phyloP scores from a whole-genome alignment of 2,329 filamentous ascomycete genomes.

The Cercospora nicotianae region DNA sequence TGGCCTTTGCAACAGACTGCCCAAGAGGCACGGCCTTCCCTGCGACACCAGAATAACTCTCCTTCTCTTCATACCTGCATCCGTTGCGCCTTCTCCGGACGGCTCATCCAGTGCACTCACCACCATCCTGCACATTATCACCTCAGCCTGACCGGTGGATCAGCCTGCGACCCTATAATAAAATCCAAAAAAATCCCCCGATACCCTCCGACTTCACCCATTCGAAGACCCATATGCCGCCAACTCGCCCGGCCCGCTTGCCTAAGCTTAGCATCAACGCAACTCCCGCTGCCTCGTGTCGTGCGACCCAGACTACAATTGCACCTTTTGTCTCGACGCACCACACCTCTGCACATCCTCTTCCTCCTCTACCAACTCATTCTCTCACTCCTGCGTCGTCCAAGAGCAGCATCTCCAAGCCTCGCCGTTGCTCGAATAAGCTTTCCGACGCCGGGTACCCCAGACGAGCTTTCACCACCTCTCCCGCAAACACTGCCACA shows the following conservation, averaged over 20 bases:
- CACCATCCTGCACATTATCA: background rate
- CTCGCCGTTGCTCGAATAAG: background rate
- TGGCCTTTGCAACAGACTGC: background rate
- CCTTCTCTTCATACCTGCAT: background rate
- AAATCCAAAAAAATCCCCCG: slow-evolving; percentile 3
- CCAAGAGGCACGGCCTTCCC: background rate
- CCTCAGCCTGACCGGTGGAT: background rate
- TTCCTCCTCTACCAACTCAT: slow-evolving; percentile 1
- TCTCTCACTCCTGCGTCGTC: slow-evolving; percentile 4
- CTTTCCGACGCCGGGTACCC: background rate
- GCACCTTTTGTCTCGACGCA: background rate
- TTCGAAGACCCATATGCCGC: slow-evolving; percentile 11
- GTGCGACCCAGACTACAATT: background rate
- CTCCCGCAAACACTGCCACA: slow-evolving; percentile 8
- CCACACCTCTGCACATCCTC: slow-evolving; percentile 1
- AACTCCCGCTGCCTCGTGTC: slow-evolving; percentile 6
- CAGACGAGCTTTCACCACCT: slow-evolving; percentile 6
- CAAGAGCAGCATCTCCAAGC: slow-evolving; percentile 1
- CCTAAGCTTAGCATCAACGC: background rate
- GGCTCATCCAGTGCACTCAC: background rate
- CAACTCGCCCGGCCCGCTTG: slow-evolving; percentile 6
- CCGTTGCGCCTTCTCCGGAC: background rate
- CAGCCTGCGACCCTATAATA: background rate
- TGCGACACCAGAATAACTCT: background rate
- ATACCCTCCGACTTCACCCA: slow-evolving; percentile 17